Conservation (phyloP, 129 eudicot genomes). For the Pittosporum tobira region DNA sequence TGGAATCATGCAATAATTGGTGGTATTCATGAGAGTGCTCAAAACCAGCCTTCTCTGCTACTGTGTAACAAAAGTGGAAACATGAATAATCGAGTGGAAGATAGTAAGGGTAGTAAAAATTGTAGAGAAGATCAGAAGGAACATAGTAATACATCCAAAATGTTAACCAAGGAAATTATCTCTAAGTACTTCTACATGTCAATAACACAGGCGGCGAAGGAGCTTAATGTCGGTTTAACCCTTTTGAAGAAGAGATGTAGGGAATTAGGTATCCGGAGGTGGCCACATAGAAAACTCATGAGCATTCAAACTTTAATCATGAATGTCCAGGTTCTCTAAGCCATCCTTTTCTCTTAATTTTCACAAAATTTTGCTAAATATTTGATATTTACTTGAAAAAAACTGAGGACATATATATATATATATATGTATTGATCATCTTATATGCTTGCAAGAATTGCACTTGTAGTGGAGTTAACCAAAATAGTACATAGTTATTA, state of each 20-base stretch:
- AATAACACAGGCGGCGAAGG: constrained; percentile 73
- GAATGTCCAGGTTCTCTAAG: constrained; percentile 89
- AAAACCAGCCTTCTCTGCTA: neutral
- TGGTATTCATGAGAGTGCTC: neutral
- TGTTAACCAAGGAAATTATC: constrained; percentile 39
- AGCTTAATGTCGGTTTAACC: constrained; percentile 77
- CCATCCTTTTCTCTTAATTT: too few relatives aligned
- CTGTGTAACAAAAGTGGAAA: neutral
- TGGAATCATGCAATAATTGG: too few relatives aligned
- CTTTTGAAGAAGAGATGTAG: constrained; percentile 76
- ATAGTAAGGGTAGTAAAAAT: constrained; percentile 7
- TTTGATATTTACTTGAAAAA: too few relatives aligned
- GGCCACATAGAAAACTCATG: constrained; percentile 90
- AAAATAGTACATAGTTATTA: too few relatives aligned
- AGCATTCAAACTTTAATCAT: constrained; percentile 77
- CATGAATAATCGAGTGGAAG: neutral
- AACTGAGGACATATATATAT: too few relatives aligned
- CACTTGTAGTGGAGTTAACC: too few relatives aligned
- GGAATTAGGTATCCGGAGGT: constrained; percentile 68
- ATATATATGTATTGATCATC: too few relatives aligned
- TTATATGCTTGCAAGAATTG: too few relatives aligned
- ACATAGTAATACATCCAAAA: too few relatives aligned
- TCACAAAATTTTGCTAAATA: too few relatives aligned
- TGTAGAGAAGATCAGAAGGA: too few relatives aligned
- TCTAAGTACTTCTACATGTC: constrained; percentile 83